Base-by-base conservation (phyloP, 371 early-diverging fungal species). In the Nematocida ausubeli region DNA sequence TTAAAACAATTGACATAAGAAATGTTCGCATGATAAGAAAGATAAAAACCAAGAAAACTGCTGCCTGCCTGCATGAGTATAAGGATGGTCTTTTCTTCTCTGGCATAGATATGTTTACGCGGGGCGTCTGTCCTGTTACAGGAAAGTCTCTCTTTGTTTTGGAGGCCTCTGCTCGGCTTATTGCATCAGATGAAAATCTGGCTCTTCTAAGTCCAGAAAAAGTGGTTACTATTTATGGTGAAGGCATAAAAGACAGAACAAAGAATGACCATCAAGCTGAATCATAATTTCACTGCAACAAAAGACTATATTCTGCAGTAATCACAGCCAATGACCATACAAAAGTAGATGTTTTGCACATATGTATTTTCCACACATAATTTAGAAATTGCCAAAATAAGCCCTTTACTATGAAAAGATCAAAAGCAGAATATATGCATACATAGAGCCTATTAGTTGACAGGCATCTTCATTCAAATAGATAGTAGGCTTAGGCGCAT, bases 101-200 rank as follows among this genome's bases (percentile, higher is more conserved):
- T 12, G 62, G 64, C 22, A 28, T 14, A 14, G 37, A 35, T 16
- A 40, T 60, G 37, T 50, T 69, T 51, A 34, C 65, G 12, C 32
- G 65, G 19, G n/a, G 64, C 14, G 54, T 72, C 42, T 72, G 73
- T 32, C 39, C 73, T 9, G 47, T 72, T 19, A 72, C 73, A 3
- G 54, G 66, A 0, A 24, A 37, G 12, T 55, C 56, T 6, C 42
- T 70, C 30, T 55, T 49, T 35, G 4, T 37, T n/a, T 19, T 34
- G 9, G 19, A 60, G 16, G 32, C 65, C 2, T 12, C 39, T 16
- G 19, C 69, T 14, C 7, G 12, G 65, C 26, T 22, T 6, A 54
- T 69, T 12, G 58, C 57, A 44, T 32, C 54, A 37, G 24, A n/a
- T 32, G 42, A 28, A 6, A 19, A 35, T 19, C 32, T 60, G 9